phyloP scores from a whole-genome alignment of 2,329 filamentous ascomycete species.

The Plectosphaerella cucumerina region DNA sequence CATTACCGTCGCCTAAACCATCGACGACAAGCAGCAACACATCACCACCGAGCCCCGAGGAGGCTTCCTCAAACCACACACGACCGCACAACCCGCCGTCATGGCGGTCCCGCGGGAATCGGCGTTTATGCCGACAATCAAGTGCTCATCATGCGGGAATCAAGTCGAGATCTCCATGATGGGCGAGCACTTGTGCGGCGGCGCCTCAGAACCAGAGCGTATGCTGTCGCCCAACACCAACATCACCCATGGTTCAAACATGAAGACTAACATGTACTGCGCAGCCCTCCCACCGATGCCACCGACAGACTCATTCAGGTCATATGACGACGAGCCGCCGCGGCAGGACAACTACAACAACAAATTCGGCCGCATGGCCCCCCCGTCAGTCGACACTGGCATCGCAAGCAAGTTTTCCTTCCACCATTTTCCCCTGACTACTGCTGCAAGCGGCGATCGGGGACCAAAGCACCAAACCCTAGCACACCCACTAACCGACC shows the following conservation, averaged over 20 bases:
- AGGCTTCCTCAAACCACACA: too few relatives aligned
- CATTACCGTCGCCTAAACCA: too few relatives aligned
- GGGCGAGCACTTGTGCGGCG: conserved; percentile 75
- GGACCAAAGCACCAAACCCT: background rate
- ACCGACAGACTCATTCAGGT: conserved; percentile 20
- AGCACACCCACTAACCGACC: conserved; percentile 28
- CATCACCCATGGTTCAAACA: background rate
- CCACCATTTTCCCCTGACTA: background rate
- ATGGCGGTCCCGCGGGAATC: conserved; percentile 57
- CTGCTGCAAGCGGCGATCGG: background rate
- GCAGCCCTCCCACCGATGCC: conserved; percentile 35
- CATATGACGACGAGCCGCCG: conserved; percentile 18
- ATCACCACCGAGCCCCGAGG: too few relatives aligned
- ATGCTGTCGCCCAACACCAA: background rate
- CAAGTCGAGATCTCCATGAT: conserved; percentile 82
- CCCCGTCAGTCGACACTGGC: conserved; percentile 45
- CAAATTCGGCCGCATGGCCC: conserved; percentile 34
- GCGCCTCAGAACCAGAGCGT: conserved; percentile 29
- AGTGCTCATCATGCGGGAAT: conserved; percentile 75
- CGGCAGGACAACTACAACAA: conserved; percentile 26
- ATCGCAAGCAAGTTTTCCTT: conserved; percentile 43
- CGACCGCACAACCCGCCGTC: conserved; percentile 17
- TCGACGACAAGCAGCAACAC: too few relatives aligned
- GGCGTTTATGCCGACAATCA: conserved; percentile 75
- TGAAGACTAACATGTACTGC: background rate